phyloP scores from a whole-genome alignment of 257 asterid genomes.

The Nicotiana tabacum region DNA sequence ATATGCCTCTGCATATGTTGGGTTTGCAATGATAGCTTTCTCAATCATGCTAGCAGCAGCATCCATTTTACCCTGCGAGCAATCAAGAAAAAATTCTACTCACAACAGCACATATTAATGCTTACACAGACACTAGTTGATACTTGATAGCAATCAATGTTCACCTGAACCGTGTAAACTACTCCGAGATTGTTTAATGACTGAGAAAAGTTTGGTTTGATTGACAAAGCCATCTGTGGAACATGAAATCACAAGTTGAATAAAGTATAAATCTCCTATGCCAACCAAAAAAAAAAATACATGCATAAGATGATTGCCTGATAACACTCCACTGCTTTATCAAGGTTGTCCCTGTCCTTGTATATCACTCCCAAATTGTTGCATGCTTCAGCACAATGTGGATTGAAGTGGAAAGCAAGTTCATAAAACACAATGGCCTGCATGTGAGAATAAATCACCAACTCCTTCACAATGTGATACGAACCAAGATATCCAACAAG shows the following conservation, averaged over 20 bases:
- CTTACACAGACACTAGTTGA: neutral
- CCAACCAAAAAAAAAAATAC: neutral
- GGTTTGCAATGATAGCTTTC: conserved; percentile 96
- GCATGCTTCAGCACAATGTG: conserved; percentile 99
- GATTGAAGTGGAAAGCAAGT: conserved; percentile 98
- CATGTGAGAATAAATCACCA: conserved; percentile 22
- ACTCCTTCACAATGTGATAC: neutral
- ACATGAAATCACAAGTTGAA: neutral
- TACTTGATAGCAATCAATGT: conserved; percentile 10
- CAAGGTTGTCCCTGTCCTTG: conserved; percentile 98
- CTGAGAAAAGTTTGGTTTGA: conserved; percentile 96
- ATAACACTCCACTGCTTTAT: conserved; percentile 97
- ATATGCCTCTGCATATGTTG: conserved; percentile 99
- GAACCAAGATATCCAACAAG: too few relatives aligned
- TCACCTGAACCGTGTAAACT: conserved; percentile 98
- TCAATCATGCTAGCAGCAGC: conserved; percentile 97
- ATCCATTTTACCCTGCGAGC: conserved; percentile 93
- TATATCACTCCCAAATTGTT: conserved; percentile 98
- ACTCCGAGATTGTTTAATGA: conserved; percentile 99
- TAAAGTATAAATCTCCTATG: neutral
- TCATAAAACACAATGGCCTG: conserved; percentile 98
- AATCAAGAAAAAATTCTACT: conserved; percentile 10
- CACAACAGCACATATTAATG: neutral
- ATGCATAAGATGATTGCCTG: conserved; percentile 53
- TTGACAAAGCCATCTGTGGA: conserved; percentile 87